Percentiles rank a stretch among this genome's conserved stretches.
Conservation (phyloP, 805 yeast genomes). For the Nakazawaea wickerhamii region DNA sequence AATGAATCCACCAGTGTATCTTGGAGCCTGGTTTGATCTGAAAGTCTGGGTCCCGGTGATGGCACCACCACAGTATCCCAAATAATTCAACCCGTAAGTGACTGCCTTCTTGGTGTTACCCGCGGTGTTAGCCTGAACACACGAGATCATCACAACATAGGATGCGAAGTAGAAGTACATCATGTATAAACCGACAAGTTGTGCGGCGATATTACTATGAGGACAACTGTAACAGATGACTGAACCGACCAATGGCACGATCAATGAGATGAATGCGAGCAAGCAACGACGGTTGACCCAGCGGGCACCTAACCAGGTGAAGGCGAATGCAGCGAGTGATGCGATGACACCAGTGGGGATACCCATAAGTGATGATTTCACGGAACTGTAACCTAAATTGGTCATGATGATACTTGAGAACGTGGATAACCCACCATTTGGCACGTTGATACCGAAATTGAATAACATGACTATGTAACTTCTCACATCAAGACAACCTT, state of each 20-base stretch:
- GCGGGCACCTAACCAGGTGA: constrained; percentile 29
- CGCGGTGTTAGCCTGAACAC: constrained; percentile 37
- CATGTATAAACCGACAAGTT: constrained; percentile 22
- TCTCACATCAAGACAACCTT: constrained; percentile 33
- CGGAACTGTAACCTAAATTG: constrained; percentile 19
- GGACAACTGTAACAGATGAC: constrained; percentile 20
- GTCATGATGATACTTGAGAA: constrained; percentile 25
- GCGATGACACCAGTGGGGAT: constrained; percentile 35
- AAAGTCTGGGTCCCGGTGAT: constrained; percentile 44
- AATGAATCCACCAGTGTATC: constrained; percentile 21
- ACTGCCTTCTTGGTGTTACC: constrained; percentile 40
- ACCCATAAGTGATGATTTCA: constrained; percentile 18
- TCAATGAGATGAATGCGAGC: constrained; percentile 21
- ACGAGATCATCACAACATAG: constrained; percentile 27
- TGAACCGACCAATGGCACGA: constrained; percentile 24
- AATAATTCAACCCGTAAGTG: constrained; percentile 25
- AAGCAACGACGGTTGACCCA: constrained; percentile 25
- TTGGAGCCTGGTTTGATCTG: constrained; percentile 35
- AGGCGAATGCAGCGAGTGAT: constrained; percentile 23
- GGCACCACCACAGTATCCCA: constrained; percentile 38
- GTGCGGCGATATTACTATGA: constrained; percentile 24
- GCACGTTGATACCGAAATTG: constrained; percentile 24
- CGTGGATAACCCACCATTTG: constrained; percentile 27
- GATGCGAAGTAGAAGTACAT: constrained; percentile 30
- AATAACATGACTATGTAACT: constrained; percentile 21